Evolutionary conservation across 805 yeast genomes (phyloP).

Genomic region (Candida maris): DNA sequence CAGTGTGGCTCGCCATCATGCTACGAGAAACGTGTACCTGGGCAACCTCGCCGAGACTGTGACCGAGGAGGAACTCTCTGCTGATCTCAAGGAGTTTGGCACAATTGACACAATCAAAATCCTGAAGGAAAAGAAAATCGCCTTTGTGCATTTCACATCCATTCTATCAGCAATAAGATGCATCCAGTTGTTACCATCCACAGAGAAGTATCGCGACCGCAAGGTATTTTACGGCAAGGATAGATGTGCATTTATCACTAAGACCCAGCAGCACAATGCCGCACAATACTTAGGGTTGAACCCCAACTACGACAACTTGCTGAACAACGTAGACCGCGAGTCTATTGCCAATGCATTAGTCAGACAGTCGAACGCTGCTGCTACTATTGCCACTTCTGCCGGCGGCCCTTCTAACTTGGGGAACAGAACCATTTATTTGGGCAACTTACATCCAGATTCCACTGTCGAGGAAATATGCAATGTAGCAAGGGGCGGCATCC

Average conservation of each 20-base stretch:
- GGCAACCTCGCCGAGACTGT: constrained; percentile 65
- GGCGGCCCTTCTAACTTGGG: constrained; percentile 93
- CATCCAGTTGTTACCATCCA: constrained; percentile 68
- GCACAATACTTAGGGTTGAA: constrained; percentile 91
- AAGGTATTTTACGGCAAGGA: constrained; percentile 92
- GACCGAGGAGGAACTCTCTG: constrained; percentile 61
- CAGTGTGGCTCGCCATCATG: constrained; percentile 79
- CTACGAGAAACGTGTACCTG: constrained; percentile 89
- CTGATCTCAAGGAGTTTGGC: constrained; percentile 73
- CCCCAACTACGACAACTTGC: constrained; percentile 80
- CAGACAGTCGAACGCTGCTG: constrained; percentile 95
- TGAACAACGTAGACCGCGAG: constrained; percentile 54
- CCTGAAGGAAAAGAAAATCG: constrained; percentile 75
- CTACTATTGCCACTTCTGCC: constrained; percentile 92
- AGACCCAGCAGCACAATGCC: constrained; percentile 95
- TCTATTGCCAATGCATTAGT: constrained; percentile 70
- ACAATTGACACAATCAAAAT: constrained; percentile 81
- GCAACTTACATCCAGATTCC: constrained; percentile 83
- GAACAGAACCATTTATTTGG: constrained; percentile 88
- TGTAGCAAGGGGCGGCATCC: constrained; percentile 90
- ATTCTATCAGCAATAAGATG: constrained; percentile 83
- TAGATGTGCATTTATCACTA: constrained; percentile 90
- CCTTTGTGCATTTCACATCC: constrained; percentile 86
- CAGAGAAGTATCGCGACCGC: constrained; percentile 66
- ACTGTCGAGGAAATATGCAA: constrained; percentile 92